phyloP scores from a whole-genome alignment of 208 protist species.

The Polymyxa betae region DNA sequence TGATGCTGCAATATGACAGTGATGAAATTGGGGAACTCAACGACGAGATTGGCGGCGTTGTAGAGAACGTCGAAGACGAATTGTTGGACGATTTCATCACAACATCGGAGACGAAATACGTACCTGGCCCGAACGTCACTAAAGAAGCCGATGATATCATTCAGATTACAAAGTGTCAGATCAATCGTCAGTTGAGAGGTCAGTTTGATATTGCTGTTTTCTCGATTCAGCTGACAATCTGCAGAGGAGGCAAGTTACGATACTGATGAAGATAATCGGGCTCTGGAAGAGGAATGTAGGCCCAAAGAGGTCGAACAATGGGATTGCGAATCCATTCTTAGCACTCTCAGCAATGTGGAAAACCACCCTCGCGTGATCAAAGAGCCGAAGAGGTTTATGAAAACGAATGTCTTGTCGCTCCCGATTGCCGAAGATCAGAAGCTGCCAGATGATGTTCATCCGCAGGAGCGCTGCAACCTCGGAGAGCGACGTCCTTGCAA shows the following conservation, averaged over 20 bases:
- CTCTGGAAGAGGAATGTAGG: constrained; percentile 7
- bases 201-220: not conserved
- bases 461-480: not conserved
- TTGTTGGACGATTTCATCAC: constrained; percentile 11
- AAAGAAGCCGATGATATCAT: constrained; percentile 19
- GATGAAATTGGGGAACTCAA: constrained; percentile 50
- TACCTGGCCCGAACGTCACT: constrained; percentile 24
- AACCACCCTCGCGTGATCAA: not conserved
- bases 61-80: not conserved
- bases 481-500: not conserved
- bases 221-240: not conserved
- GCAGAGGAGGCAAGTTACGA: not conserved
- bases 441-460: not conserved
- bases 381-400: not conserved
- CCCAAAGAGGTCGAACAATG: not conserved
- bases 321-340: constrained; percentile 52
- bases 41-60: not conserved
- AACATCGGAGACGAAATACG: not conserved
- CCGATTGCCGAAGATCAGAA: not conserved
- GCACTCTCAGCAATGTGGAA: not conserved
- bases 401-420: not conserved
- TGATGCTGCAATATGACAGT: constrained; percentile 39
- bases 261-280: constrained; percentile 44
- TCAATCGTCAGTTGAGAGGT: not conserved
- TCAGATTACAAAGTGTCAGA: not conserved